Evolutionary conservation across 139 green algal genomes (phyloP).

Genomic region (Desmodesmus armatus): DNA sequence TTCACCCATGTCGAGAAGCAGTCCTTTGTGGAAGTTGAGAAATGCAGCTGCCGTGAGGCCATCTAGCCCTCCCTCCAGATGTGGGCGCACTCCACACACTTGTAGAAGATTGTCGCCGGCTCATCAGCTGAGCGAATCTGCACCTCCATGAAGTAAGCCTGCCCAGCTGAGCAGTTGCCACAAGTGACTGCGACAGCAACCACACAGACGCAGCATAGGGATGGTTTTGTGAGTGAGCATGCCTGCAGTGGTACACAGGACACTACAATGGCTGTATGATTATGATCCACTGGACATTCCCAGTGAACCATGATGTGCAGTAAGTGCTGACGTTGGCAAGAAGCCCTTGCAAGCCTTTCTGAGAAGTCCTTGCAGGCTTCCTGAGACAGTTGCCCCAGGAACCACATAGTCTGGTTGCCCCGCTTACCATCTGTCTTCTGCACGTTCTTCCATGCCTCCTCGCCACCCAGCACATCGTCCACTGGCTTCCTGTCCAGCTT

Average conservation of each 20-base stretch:
- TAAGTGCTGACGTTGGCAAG: too few species aligned
- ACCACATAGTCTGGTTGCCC: too few species aligned
- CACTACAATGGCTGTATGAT: too few species aligned
- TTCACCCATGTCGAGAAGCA: too few species aligned
- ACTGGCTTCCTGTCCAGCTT: constrained; percentile 82
- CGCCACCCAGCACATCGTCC: constrained; percentile 91
- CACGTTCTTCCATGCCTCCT: constrained; percentile 93
- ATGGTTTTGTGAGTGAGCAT: background rate
- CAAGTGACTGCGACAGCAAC: constrained; percentile 70
- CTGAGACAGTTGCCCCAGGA: too few species aligned
- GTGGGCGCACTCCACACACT: constrained; percentile 82
- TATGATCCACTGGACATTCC: too few species aligned
- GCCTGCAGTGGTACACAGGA: too few species aligned
- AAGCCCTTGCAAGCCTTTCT: too few species aligned
- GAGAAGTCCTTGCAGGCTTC: too few species aligned
- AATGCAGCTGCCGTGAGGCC: too few species aligned
- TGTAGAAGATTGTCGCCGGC: constrained; percentile 93
- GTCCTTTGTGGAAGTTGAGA: too few species aligned
- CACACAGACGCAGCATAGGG: constrained; percentile 5
- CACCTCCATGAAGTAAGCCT: constrained; percentile 95
- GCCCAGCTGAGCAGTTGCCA: constrained; percentile 78
- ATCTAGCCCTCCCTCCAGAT: constrained; percentile 78
- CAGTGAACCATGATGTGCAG: too few species aligned
- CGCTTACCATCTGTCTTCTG: constrained; percentile 80
- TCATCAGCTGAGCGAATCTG: constrained; percentile 96